phyloP scores from a whole-genome alignment of 2,329 filamentous ascomycete genomes.

The Colletotrichum magnum region DNA sequence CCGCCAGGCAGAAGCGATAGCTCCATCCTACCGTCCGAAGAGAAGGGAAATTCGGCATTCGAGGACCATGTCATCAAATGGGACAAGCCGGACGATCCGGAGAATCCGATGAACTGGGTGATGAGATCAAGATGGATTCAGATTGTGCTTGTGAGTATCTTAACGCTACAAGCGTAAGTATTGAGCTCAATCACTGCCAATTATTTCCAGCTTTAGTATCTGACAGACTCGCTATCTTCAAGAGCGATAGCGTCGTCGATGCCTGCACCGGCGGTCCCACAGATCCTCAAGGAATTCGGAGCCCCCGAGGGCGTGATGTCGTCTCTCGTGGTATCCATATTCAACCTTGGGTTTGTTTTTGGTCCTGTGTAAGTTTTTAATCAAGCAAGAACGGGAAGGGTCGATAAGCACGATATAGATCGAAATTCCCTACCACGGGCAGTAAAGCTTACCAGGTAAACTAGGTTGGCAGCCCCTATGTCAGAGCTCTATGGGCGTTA shows the following conservation, averaged over 20 bases:
- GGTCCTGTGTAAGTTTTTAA: conserved; percentile 54
- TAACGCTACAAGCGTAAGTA: conserved; percentile 31
- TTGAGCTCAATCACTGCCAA: not conserved
- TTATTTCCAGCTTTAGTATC: not conserved
- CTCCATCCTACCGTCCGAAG: not conserved
- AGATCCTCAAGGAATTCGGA: conserved; percentile 12
- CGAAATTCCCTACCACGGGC: too few species aligned
- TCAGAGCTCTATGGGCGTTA: conserved; percentile 55
- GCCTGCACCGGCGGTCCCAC: conserved; percentile 10
- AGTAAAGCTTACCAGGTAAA: conserved; percentile 1
- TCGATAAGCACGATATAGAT: too few species aligned
- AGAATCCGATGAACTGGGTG: conserved; percentile 20
- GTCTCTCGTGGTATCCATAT: conserved; percentile 63
- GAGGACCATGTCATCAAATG: conserved; percentile 5
- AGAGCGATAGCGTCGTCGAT: conserved; percentile 24
- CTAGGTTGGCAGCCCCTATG: conserved; percentile 47
- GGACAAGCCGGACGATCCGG: conserved; percentile 13
- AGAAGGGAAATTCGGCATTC: not conserved
- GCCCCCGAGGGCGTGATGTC: conserved; percentile 44
- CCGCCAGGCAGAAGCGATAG: not conserved
- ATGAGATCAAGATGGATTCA: conserved; percentile 26
- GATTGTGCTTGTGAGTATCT: conserved; percentile 29
- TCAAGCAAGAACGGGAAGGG: too few species aligned
- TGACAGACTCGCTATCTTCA: not conserved
- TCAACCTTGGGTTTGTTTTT: conserved; percentile 60